phyloP scores from a whole-genome alignment of 2,329 filamentous ascomycete genomes.

The Eutypa lata region DNA sequence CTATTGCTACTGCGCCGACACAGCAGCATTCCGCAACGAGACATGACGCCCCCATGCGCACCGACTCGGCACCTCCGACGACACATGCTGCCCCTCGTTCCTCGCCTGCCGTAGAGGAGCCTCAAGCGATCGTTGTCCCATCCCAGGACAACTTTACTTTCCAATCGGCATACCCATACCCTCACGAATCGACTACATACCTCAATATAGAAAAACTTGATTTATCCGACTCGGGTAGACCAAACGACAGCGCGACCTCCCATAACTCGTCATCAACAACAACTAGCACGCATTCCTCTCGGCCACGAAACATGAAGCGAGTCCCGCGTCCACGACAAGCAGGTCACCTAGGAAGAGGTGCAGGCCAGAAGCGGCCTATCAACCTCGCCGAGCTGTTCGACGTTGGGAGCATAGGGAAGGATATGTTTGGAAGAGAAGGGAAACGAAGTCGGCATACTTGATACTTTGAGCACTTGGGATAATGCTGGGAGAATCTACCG shows the following conservation, averaged over 20 bases:
- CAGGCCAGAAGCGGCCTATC: constrained; percentile 70
- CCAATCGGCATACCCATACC: constrained; percentile 60
- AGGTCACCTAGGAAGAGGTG: constrained; percentile 55
- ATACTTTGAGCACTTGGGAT: no score
- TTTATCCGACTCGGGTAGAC: constrained; percentile 47
- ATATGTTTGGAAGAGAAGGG: constrained; percentile 46
- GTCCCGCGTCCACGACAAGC: constrained; percentile 24
- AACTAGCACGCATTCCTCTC: constrained; percentile 26
- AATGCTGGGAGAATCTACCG: no score
- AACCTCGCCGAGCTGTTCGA: constrained; percentile 76
- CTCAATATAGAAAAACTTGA: constrained; percentile 60
- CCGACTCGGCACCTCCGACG: constrained; percentile 33
- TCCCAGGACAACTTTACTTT: constrained; percentile 66
- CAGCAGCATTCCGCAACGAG: constrained; percentile 32
- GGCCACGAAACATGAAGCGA: constrained; percentile 18
- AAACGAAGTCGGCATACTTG: constrained; percentile 51
- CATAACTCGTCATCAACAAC: constrained; percentile 24
- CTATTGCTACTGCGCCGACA: background rate
- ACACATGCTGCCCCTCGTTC: constrained; percentile 9
- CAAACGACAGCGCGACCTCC: constrained; percentile 35
- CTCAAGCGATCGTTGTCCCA: constrained; percentile 45
- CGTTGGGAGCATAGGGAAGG: constrained; percentile 62
- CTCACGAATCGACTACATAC: constrained; percentile 47
- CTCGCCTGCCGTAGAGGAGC: constrained; percentile 16
- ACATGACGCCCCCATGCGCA: constrained; percentile 28